Base-by-base conservation (phyloP, 768 basidiomycete genomes). In the Lentinula boryana region DNA sequence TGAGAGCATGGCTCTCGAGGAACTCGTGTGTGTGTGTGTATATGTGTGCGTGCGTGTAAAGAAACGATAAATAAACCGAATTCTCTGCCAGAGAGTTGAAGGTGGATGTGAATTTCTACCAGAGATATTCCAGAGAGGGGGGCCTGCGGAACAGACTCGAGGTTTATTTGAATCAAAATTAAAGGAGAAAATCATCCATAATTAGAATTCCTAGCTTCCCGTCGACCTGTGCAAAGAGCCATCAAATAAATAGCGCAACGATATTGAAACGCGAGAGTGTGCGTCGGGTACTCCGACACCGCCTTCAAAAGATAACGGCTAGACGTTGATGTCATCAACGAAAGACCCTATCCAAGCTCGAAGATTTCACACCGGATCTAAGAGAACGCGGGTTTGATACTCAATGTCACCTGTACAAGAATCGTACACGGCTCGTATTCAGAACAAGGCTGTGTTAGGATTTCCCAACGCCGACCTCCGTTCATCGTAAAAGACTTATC, bases 121-220 rank as follows among this genome's bases (percentile, higher is more conserved):
- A 43, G 41, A 43, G 41, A 43, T 13, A 43, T 43, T 43, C 41
- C 2, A 15, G 41, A 16, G n/a, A 16, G 16, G 41, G 41, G 13
- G 41, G 16, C 13, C 13, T 38, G 2, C 36, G 36, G 36, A 38
- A 38, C 9, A 38, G 13, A 38, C 36, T 9, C 9, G 7, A 13
- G 13, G 36, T 8, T 8, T 9, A 9, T 38, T 38, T 74, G 77
- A 86, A 4, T 87, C 80, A 0, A 84, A 0, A 84, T 67, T 27
- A 27, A 27, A 27, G 27, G 27, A 27, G 27, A 27, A 27, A 27
- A 3, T 27, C 27, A 27, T 27, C 27, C 27, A 27, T 27, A 27
- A 27, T 27, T 27, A 27, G 27, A 27, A 27, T 27, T 27, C 27
- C 27, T 27, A 27, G 27, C n/a, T 87, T 63, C 48, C 76, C 75